Conservation (phyloP, 2,329 filamentous ascomycete species). For the Paracorniculantispora psalliotae region DNA sequence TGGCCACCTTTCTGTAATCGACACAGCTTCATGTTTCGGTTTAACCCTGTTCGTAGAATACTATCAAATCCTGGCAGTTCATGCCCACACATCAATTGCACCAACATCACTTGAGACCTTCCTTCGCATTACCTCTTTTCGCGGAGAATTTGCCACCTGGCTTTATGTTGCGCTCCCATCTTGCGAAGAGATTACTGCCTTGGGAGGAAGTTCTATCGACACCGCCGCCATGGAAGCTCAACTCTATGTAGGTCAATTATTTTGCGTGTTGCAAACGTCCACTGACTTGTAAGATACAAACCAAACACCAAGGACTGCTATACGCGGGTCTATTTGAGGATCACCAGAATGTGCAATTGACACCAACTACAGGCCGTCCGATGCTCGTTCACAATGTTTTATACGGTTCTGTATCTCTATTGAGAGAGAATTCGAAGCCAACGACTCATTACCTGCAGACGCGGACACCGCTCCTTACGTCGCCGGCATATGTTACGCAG, state of each 20-base stretch:
- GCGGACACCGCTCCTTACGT: background rate
- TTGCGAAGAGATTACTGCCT: background rate
- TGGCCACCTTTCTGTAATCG: background rate
- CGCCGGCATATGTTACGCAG: background rate
- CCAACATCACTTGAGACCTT: background rate
- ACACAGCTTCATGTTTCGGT: constrained; percentile 1
- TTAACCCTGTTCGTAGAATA: background rate
- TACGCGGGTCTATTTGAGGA: background rate
- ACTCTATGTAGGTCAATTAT: background rate
- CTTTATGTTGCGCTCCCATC: background rate
- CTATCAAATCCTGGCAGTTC: background rate
- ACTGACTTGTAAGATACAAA: background rate
- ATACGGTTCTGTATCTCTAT: background rate
- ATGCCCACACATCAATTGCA: background rate
- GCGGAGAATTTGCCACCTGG: background rate
- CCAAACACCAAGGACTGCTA: background rate
- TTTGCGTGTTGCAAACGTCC: background rate
- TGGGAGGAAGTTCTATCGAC: background rate
- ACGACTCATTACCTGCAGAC: background rate
- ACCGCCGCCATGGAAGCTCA: background rate
- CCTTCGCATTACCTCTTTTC: background rate
- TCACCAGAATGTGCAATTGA: background rate
- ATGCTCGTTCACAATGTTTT: background rate
- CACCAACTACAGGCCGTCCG: background rate
- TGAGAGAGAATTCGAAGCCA: background rate